Conservation (phyloP, 1,284 basidiomycete species). For the Sanghuangporus baumii region DNA sequence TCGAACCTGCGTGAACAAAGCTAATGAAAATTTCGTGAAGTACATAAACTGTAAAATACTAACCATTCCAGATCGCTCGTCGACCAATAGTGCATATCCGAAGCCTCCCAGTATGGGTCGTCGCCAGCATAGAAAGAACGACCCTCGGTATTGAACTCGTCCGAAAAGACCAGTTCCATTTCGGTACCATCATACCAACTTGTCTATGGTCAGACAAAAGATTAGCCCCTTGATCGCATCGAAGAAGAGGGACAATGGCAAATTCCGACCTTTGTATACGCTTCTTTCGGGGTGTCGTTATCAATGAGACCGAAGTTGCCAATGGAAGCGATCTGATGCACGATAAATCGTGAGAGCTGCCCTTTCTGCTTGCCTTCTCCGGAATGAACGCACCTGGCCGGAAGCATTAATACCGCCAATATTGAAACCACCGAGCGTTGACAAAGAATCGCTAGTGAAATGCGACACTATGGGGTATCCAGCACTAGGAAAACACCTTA, state of each 20-base stretch:
- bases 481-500: constrained; percentile 24
- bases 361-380: neutral
- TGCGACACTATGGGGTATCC: constrained; percentile 51
- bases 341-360: neutral
- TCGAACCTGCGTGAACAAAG: constrained; percentile 52
- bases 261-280: constrained; percentile 34
- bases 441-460: constrained; percentile 32
- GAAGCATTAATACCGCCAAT: constrained; percentile 68
- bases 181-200: constrained; percentile 21
- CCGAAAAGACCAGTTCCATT: constrained; percentile 62
- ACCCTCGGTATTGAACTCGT: constrained; percentile 74
- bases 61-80: constrained; percentile 64
- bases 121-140: constrained; percentile 65
- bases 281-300: constrained; percentile 54
- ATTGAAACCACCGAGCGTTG: constrained; percentile 48
- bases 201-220: neutral
- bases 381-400: constrained; percentile 47
- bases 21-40: neutral
- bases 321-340: constrained; percentile 40
- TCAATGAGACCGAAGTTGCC: constrained; percentile 63
- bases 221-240: neutral
- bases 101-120: constrained; percentile 73
- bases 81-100: constrained; percentile 71
- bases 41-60: constrained; percentile 18
- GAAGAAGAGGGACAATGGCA: neutral